Conservation (phyloP, 176 grass and related monocot species). For the Aegilops speltoides region DNA sequence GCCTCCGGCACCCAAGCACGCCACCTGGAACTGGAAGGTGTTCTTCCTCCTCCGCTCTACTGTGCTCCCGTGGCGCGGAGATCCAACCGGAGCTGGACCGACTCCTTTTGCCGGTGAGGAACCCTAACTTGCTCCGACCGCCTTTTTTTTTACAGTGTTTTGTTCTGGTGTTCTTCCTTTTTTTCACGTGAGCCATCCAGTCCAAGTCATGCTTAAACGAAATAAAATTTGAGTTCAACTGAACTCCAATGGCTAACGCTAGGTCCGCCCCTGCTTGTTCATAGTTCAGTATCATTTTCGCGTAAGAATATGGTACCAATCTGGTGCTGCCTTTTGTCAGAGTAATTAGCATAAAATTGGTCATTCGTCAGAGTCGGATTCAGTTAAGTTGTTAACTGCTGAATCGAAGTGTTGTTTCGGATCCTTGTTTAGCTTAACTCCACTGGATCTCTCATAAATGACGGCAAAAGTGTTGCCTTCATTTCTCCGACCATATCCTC, state of each 20-base stretch:
- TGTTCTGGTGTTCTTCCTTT: not conserved
- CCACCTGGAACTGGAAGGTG: slow-evolving; percentile 1
- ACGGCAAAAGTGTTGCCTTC: not conserved
- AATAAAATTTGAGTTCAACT: not conserved
- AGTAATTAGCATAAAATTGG: not conserved
- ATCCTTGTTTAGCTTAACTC: not conserved
- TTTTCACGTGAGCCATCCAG: not conserved
- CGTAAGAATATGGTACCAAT: not conserved
- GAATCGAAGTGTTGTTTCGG: not conserved
- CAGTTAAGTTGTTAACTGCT: no score
- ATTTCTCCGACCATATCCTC: not conserved
- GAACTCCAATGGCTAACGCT: not conserved
- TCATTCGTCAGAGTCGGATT: not conserved
- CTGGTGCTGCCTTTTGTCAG: not conserved
- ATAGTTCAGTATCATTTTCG: not conserved
- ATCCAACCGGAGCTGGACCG: not conserved
- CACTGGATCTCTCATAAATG: not conserved
- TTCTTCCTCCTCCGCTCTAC: not conserved
- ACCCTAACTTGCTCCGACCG: not conserved
- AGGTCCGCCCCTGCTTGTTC: slow-evolving; percentile 9
- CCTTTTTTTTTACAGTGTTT: not conserved
- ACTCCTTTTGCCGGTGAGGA: not conserved
- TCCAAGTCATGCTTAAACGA: not conserved
- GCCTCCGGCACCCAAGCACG: not conserved
- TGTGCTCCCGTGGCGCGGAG: not conserved